Percentiles rank a stretch among this genome's conserved stretches.
These are phyloP conservation scores for Pseudomicrostroma phylloplanum DNA, from an alignment of 1,284 basidiomycete genomes.

Conservation along the genomic window DNA sequence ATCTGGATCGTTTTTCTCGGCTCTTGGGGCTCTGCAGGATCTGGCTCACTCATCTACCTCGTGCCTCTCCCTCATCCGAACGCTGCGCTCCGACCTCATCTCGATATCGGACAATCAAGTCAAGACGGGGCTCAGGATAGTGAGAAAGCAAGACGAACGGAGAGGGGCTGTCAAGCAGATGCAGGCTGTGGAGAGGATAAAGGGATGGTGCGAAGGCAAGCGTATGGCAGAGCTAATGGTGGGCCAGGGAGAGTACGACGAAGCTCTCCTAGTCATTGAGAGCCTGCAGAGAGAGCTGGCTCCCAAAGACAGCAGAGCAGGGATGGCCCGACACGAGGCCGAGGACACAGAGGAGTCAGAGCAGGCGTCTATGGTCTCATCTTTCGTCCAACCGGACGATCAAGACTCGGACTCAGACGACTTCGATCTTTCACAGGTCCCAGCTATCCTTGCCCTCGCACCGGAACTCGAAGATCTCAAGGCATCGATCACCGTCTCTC, in stretches of 20 bases:
- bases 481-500: slow-evolving; percentile 22
- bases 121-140: slow-evolving; percentile 29
- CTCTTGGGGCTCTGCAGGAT: slow-evolving; percentile 85
- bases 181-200: slow-evolving; percentile 22
- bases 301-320: background rate
- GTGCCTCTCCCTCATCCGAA: slow-evolving; percentile 69
- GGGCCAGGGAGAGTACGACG: slow-evolving; percentile 43
- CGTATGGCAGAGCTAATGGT: slow-evolving; percentile 34
- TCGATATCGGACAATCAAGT: slow-evolving; percentile 67
- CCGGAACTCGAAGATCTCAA: slow-evolving; percentile 37
- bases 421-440: slow-evolving; percentile 18
- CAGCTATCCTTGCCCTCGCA: slow-evolving; percentile 18
- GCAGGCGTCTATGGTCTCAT: background rate
- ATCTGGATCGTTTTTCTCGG: slow-evolving; percentile 90
- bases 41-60: slow-evolving; percentile 79
- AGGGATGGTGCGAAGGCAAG: slow-evolving; percentile 30
- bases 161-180: slow-evolving; percentile 27
- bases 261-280: slow-evolving; percentile 38
- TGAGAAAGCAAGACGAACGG: slow-evolving; percentile 29
- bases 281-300: slow-evolving; percentile 16
- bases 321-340: background rate
- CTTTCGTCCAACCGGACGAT: background rate
- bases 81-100: slow-evolving; percentile 65
- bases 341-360: background rate
- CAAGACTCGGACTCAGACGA: background rate